Evolutionary conservation across 768 basidiomycete genomes (phyloP).

Genomic region (Kwoniella mangroviensis): DNA sequence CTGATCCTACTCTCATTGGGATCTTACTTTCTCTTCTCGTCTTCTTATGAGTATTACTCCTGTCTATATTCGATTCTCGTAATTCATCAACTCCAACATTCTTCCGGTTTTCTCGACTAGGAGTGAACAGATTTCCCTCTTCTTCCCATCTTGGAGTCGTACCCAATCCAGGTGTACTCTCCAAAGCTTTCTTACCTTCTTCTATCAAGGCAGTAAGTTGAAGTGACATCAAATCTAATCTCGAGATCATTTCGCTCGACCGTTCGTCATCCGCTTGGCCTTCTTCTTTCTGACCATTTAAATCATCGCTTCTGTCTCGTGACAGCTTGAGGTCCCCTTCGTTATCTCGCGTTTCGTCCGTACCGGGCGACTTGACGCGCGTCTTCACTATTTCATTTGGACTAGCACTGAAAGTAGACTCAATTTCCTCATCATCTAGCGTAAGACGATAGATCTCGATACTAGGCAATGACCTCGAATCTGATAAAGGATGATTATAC

Average conservation of each 20-base stretch:
- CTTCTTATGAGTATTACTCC: neutral
- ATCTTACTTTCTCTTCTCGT: constrained; percentile 11
- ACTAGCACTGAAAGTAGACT: neutral
- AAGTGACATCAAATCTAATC: constrained; percentile 25
- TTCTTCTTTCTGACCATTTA: neutral
- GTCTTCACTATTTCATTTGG: neutral
- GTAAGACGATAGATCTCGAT: constrained; percentile 4
- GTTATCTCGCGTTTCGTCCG: too few species aligned
- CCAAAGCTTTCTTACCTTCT: constrained; percentile 27
- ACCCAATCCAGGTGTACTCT: constrained; percentile 10
- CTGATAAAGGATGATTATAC: constrained; percentile 6
- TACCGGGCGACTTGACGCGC: neutral
- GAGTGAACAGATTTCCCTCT: neutral
- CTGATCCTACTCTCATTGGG: neutral
- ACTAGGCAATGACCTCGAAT: constrained; percentile 7
- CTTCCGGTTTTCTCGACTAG: neutral
- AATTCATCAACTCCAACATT: neutral
- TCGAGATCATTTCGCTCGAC: constrained; percentile 14
- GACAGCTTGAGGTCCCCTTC: too few species aligned
- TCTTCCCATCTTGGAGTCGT: constrained; percentile 12
- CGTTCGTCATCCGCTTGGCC: constrained; percentile 16
- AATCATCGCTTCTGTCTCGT: neutral
- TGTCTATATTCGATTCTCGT: too few species aligned
- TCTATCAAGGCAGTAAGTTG: constrained; percentile 18
- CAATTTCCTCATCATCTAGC: neutral